These are phyloP conservation scores for Calophaca sinica DNA, from an alignment of 306 rosid species.

Conservation along the genomic window DNA sequence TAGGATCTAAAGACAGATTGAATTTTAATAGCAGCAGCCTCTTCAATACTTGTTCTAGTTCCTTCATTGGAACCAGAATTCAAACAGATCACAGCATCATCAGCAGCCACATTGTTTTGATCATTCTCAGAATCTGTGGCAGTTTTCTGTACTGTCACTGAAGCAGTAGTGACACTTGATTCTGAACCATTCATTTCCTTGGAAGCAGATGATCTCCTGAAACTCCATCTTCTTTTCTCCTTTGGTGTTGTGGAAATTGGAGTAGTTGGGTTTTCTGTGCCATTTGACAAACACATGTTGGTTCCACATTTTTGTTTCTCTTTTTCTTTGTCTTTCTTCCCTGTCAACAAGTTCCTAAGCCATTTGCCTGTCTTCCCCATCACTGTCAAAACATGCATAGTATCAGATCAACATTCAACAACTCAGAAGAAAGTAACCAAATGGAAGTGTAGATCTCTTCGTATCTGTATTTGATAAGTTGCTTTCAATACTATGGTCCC, in stretches of 20 bases:
- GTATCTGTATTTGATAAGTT: conserved; percentile 44
- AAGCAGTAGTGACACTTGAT: conserved; percentile 39
- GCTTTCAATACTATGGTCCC: conserved; percentile 57
- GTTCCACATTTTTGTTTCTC: conserved; percentile 53
- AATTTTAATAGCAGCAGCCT: conserved; percentile 74
- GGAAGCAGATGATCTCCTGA: conserved; percentile 77
- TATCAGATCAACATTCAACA: conserved; percentile 41
- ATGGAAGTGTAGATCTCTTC: conserved; percentile 53
- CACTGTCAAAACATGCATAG: conserved; percentile 49
- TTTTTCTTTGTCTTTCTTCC: conserved; percentile 74
- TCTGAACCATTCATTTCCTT: conserved; percentile 57
- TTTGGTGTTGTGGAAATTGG: conserved; percentile 66
- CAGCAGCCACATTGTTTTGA: conserved; percentile 64
- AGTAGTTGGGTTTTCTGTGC: conserved; percentile 59
- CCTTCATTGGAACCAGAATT: conserved; percentile 52
- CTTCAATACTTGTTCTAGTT: conserved; percentile 48
- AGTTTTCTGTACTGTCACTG: conserved; percentile 43
- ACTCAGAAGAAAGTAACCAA: conserved; percentile 52
- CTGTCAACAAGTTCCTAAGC: conserved; percentile 73
- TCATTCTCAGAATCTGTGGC: conserved; percentile 58
- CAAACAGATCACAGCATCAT: conserved; percentile 57
- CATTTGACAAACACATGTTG: conserved; percentile 40
- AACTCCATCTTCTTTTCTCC: conserved; percentile 95
- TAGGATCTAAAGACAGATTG: conserved; percentile 85
- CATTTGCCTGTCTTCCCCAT: conserved; percentile 92